phyloP scores from a whole-genome alignment of 345 rosid genomes.

The Angophora floribunda region DNA sequence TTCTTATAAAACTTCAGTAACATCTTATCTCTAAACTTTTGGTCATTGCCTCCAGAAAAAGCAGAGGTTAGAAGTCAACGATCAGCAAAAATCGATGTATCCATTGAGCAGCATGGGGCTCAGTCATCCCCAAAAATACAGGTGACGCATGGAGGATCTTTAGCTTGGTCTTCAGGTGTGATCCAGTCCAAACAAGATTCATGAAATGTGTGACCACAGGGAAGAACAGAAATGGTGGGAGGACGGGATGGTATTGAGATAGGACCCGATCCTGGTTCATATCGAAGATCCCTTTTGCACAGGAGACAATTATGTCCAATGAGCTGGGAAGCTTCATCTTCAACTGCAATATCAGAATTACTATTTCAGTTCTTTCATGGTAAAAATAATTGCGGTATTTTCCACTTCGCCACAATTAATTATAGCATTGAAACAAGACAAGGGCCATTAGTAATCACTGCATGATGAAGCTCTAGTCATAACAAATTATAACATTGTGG shows the following conservation, averaged over 20 bases:
- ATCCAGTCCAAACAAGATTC: slow-evolving; percentile 17
- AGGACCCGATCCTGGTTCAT: slow-evolving; percentile 12
- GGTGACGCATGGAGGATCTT: slow-evolving; percentile 25
- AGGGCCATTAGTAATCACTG: neutral
- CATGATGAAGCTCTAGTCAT: neutral
- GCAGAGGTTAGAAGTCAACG: neutral
- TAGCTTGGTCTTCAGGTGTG: slow-evolving; percentile 9
- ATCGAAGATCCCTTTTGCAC: slow-evolving; percentile 35
- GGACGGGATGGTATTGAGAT: slow-evolving; percentile 1
- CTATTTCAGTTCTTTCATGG: neutral
- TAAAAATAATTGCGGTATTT: neutral
- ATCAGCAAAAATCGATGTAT: neutral
- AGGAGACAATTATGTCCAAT: slow-evolving; percentile 16
- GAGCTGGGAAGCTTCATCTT: neutral
- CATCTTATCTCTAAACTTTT: neutral
- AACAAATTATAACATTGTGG: neutral
- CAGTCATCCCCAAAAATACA: slow-evolving; percentile 17
- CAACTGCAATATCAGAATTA: slow-evolving; percentile 3
- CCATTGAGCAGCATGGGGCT: neutral
- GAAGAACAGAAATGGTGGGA: slow-evolving; percentile 24
- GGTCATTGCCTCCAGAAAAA: neutral
- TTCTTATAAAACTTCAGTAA: neutral
- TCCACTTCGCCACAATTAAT: neutral
- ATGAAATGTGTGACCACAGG: slow-evolving; percentile 43
- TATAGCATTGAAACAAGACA: neutral